phyloP scores from a whole-genome alignment of 306 rosid species.

The Ammopiptanthus mongolicus region DNA sequence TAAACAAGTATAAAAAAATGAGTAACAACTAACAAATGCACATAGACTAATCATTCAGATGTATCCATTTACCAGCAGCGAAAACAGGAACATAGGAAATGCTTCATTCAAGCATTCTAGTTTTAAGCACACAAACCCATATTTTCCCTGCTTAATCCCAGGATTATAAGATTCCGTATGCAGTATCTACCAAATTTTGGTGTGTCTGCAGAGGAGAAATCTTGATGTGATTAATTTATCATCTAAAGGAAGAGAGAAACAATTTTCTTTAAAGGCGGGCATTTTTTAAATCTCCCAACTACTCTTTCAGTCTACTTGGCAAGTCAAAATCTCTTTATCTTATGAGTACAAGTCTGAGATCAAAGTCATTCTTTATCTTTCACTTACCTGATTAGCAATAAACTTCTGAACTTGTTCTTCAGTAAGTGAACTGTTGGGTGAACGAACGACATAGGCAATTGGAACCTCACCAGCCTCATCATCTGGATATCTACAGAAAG shows the following conservation, averaged over 20 bases:
- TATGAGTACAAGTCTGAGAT: not conserved
- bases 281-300: not conserved
- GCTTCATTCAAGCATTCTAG: not conserved
- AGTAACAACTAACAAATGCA: not conserved
- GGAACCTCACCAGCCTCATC: slow-evolving; percentile 92
- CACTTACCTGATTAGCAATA: slow-evolving; percentile 53
- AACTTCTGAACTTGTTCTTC: slow-evolving; percentile 55
- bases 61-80: not conserved
- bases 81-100: not conserved
- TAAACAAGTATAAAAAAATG: not conserved
- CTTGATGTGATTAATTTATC: not conserved
- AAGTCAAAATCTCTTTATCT: not conserved
- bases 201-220: not conserved
- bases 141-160: not conserved
- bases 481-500: slow-evolving; percentile 56
- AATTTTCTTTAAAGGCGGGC: not conserved
- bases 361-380: not conserved
- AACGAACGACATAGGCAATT: slow-evolving; percentile 61
- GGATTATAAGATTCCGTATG: not conserved
- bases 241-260: not conserved
- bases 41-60: not conserved
- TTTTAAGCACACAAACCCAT: not conserved
- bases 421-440: slow-evolving; percentile 54
- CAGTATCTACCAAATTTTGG: not conserved
- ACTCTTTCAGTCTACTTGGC: not conserved